phyloP scores from a whole-genome alignment of 116 monocot genomes.

The Dioscorea cayenensis region DNA sequence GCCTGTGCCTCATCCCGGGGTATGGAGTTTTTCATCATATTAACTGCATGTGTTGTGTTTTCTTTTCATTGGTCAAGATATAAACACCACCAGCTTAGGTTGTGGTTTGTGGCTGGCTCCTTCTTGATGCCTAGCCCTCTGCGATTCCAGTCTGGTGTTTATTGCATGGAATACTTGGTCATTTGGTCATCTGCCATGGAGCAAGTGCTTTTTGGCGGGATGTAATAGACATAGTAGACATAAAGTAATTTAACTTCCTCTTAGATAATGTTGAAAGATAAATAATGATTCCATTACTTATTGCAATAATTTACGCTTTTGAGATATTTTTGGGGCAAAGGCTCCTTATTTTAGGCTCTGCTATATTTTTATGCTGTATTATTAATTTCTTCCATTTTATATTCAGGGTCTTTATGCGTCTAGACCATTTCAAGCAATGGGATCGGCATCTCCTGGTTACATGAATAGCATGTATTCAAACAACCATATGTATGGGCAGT shows the following conservation, averaged over 20 bases:
- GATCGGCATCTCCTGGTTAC: constrained; percentile 14
- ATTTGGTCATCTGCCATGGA: neutral
- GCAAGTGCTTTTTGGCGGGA: neutral
- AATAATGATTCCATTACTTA: neutral
- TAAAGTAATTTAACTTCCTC: neutral
- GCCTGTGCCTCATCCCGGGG: constrained; percentile 31
- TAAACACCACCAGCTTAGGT: neutral
- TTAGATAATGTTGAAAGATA: neutral
- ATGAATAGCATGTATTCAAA: constrained; percentile 32
- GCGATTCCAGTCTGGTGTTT: neutral
- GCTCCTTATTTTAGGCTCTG: neutral
- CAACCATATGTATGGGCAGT: constrained; percentile 42
- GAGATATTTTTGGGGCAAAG: neutral
- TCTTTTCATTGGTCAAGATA: neutral
- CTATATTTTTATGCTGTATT: neutral
- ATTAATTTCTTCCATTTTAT: neutral
- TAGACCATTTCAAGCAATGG: constrained; percentile 24
- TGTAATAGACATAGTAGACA: neutral
- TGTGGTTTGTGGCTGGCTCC: neutral
- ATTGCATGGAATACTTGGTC: neutral
- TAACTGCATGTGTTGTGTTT: neutral
- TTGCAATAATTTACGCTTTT: neutral
- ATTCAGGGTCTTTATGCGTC: constrained; percentile 21
- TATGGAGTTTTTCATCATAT: constrained; percentile 9
- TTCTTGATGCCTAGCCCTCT: neutral